Base-by-base conservation (phyloP, 2,329 filamentous ascomycete species). In the Fusarium cyanostomum region DNA sequence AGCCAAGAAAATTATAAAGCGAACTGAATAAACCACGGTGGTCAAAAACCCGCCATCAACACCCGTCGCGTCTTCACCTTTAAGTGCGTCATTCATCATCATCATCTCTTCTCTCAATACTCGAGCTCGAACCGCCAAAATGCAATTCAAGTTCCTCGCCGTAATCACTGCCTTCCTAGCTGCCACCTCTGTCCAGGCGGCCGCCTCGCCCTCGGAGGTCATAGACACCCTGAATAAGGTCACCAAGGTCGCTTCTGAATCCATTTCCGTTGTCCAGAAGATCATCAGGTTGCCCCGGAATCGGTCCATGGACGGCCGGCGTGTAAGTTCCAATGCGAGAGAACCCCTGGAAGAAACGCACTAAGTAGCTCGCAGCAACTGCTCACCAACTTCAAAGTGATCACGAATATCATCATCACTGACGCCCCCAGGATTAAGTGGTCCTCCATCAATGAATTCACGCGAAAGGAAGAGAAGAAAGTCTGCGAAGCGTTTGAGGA, bases 101-200 rank as follows among this genome's bases (percentile, higher is more conserved):
- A 37, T 24, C n/a, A 53, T 2, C 26, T 13, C 48, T 35, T 18
- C 46, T 7, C 34, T 27, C 16, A 37, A 3, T n/a, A 37, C 49
- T 30, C 13, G 7, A 30, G 3, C 15, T 21, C 21, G 10, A 37
- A 51, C 16, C 37, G 26, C 33, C 37, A 49, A 27, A 12, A 69
- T 67, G 66, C 55, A 61, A 31, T 53, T 67, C 59, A 66, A 68
- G 49, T 7, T 66, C 26, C 34, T 68, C 21, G 43, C 60, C 45
- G n/a, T 66, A 31, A 37, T 48, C 42, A 51, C 64, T 44, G n/a
- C 62, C 52, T 50, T 62, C 34, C 52, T 69, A 21, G 56, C 51
- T 35, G 58, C 54, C 15, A 52, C 58, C 4, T 50, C 51, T 21
- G 60, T 44, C 34, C 59, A 60, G 27, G 56, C 62, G 12, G 27